A percentile compares a stretch with the other conserved stretches of the same genome.
These are phyloP conservation scores for Rhazya stricta DNA, from an alignment of 257 asterid species.

Conservation along the genomic window DNA sequence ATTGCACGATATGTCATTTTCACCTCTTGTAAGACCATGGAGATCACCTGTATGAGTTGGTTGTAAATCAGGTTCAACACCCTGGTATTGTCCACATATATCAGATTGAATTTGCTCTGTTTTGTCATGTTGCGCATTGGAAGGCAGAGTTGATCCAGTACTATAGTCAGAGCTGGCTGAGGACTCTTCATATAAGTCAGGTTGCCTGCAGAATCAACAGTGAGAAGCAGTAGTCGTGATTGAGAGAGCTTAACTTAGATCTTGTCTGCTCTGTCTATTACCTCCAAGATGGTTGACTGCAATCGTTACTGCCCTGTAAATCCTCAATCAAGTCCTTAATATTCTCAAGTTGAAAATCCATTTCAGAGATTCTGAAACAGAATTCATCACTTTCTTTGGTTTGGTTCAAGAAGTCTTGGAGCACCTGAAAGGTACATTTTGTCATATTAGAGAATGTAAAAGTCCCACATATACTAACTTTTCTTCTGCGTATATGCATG, in stretches of 20 bases:
- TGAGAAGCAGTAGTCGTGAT: conserved; percentile 29
- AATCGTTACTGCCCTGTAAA: conserved; percentile 44
- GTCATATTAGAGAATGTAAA: conserved; percentile 7
- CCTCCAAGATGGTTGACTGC: conserved; percentile 70
- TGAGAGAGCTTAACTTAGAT: conserved; percentile 8
- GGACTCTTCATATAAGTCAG: conserved; percentile 55
- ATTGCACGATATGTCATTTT: conserved; percentile 32
- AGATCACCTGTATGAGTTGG: conserved; percentile 39
- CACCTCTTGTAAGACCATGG: conserved; percentile 34
- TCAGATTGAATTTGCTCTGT: conserved; percentile 50
- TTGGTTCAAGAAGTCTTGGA: conserved; percentile 71
- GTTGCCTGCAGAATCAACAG: conserved; percentile 46
- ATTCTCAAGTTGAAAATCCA: conserved; percentile 57
- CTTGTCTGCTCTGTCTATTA: conserved; percentile 22
- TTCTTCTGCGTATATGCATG: neutral
- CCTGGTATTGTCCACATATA: conserved; percentile 34
- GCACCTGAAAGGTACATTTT: conserved; percentile 42
- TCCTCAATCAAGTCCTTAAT: conserved; percentile 65
- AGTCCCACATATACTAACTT: neutral
- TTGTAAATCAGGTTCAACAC: conserved; percentile 35
- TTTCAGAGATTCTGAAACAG: conserved; percentile 37
- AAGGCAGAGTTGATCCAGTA: conserved; percentile 63
- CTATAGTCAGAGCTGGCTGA: conserved; percentile 83
- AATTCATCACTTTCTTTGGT: conserved; percentile 53
- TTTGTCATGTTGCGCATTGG: conserved; percentile 37